Conservation (phyloP, 2,329 filamentous ascomycete species). For the Dactylonectria estremocensis region DNA sequence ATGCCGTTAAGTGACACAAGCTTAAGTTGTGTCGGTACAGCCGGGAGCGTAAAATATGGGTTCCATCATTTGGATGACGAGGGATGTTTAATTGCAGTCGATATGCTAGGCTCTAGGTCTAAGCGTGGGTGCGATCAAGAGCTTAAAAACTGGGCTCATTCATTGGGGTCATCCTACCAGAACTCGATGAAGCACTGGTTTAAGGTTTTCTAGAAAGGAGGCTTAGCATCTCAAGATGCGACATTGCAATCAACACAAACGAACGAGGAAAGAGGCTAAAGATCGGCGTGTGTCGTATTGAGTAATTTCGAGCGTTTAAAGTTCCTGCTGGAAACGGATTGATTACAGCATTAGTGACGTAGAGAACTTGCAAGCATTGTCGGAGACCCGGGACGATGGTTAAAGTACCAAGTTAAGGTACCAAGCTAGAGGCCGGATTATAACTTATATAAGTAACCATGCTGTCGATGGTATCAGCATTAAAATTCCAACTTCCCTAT, state of each 20-base stretch:
- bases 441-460: constrained; percentile 1
- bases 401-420: too few relatives aligned
- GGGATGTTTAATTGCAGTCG: neutral
- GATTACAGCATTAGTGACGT: neutral
- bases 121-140: neutral
- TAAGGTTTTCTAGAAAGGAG: neutral
- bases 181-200: neutral
- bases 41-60: neutral
- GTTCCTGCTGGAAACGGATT: neutral
- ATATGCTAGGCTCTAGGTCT: neutral
- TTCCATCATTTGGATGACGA: neutral
- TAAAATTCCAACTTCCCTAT: neutral
- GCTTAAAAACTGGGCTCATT: constrained; percentile 1
- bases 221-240: neutral
- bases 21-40: neutral
- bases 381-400: neutral
- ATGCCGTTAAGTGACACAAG: neutral
- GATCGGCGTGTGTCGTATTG: neutral
- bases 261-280: neutral
- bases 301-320: neutral
- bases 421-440: too few relatives aligned
- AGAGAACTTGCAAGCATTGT: neutral
- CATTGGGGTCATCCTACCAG: neutral
- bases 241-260: neutral
- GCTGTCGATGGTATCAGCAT: neutral